Evolutionary conservation across 495 filamentous ascomycete species (phyloP).

Genomic region (Penicillium goetzii): DNA sequence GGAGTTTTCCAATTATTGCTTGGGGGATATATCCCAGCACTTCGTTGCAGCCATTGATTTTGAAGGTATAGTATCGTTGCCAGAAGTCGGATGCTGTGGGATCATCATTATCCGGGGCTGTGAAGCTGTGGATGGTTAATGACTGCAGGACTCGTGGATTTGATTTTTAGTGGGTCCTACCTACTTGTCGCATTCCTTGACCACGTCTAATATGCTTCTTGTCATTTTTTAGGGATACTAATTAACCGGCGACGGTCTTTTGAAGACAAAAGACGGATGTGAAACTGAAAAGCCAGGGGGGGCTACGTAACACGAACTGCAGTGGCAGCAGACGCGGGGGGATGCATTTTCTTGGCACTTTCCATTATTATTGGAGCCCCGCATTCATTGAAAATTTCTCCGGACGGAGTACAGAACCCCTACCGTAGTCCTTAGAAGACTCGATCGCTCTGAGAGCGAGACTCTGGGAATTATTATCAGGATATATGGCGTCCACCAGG

Average conservation of each 20-base stretch:
- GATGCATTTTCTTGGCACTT: too few relatives aligned
- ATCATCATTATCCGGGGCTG: neutral
- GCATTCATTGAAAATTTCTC: too few relatives aligned
- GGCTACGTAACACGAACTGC: too few relatives aligned
- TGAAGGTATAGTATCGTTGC: neutral
- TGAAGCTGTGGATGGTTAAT: neutral
- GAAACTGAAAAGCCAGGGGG: too few relatives aligned
- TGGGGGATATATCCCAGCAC: neutral
- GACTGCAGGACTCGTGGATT: neutral
- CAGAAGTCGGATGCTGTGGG: neutral
- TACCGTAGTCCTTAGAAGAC: too few relatives aligned
- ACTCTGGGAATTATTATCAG: too few relatives aligned
- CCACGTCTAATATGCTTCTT: neutral
- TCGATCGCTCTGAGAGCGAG: too few relatives aligned
- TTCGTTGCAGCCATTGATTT: neutral
- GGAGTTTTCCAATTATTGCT: neutral
- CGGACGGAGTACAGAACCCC: too few relatives aligned
- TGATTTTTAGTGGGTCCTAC: neutral
- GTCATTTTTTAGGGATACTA: neutral
- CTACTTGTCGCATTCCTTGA: constrained; percentile 9
- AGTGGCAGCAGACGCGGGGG: too few relatives aligned
- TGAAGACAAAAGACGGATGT: neutral
- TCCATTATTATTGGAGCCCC: too few relatives aligned
- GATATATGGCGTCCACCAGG: too few relatives aligned
- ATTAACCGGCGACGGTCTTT: neutral